These are phyloP conservation scores for Dryas octopetala DNA, from an alignment of 306 rosid genomes.

Conservation along the genomic window DNA sequence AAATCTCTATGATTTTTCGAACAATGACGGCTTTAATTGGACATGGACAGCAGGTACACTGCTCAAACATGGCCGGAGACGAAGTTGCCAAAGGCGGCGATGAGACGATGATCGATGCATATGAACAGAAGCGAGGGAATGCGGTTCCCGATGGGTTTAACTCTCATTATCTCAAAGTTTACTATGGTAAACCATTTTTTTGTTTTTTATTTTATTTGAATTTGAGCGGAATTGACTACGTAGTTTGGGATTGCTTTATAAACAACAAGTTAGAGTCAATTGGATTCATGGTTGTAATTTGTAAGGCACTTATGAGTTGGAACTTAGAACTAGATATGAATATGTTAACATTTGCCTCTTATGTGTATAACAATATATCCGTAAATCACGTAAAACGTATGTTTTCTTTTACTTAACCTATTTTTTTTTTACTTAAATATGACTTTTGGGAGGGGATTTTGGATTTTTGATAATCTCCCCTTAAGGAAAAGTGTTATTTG, in stretches of 20 bases:
- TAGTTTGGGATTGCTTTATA: not conserved
- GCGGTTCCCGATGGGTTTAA: conserved; percentile 40
- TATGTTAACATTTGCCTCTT: not conserved
- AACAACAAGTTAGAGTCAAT: not conserved
- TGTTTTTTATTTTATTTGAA: not conserved
- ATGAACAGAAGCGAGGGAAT: conserved; percentile 32
- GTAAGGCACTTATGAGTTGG: not conserved
- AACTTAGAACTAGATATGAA: conserved; percentile 3
- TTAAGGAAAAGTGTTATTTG: not conserved
- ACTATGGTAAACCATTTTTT: conserved; percentile 48
- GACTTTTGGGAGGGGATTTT: not conserved
- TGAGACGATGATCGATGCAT: conserved; percentile 48
- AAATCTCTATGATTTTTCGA: not conserved
- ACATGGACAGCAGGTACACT: not conserved
- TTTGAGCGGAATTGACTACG: not conserved
- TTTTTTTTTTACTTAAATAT: not conserved
- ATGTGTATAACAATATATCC: not conserved
- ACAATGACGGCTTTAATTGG: not conserved
- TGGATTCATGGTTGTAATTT: not conserved
- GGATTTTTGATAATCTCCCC: not conserved
- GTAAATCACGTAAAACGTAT: no score
- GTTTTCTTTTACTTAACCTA: not conserved
- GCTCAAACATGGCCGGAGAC: conserved; percentile 31
- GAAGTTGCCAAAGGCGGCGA: conserved; percentile 37
- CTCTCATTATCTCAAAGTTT: conserved; percentile 51